phyloP scores from a whole-genome alignment of 345 rosid genomes.

The Anacardium occidentale region DNA sequence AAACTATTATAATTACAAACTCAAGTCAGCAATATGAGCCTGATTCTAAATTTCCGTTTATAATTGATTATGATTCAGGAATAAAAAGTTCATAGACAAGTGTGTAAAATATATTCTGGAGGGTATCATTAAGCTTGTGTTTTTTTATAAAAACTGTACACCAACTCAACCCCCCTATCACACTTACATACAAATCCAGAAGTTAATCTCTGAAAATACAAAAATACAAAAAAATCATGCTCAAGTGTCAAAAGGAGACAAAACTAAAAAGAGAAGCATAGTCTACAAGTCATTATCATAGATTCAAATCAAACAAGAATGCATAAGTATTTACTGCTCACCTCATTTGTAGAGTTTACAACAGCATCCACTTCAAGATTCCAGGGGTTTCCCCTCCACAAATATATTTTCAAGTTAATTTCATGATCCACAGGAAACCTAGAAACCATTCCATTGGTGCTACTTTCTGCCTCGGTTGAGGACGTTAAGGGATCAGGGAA shows the following conservation, averaged over 20 bases:
- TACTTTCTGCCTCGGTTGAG: slow-evolving; percentile 44
- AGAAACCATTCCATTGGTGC: slow-evolving; percentile 57
- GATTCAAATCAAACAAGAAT: background rate
- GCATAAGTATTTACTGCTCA: slow-evolving; percentile 26
- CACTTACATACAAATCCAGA: background rate
- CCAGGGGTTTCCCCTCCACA: slow-evolving; percentile 98
- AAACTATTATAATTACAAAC: background rate
- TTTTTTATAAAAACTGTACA: background rate
- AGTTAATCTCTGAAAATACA: background rate
- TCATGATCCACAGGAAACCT: slow-evolving; percentile 89
- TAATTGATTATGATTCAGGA: background rate
- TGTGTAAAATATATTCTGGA: no score
- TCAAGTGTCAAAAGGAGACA: background rate
- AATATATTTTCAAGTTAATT: slow-evolving; percentile 72
- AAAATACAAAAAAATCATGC: background rate
- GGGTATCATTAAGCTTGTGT: background rate
- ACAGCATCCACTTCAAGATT: slow-evolving; percentile 97
- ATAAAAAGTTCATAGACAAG: background rate
- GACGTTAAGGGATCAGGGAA: slow-evolving; percentile 75
- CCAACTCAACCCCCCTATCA: background rate
- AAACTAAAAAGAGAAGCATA: background rate
- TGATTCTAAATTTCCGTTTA: background rate
- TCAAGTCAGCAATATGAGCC: background rate
- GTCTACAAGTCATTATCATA: background rate
- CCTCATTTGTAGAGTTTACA: slow-evolving; percentile 98